These are phyloP conservation scores for Botrytis fragariae DNA, from an alignment of 2,329 filamentous ascomycete genomes.

Conservation along the genomic window DNA sequence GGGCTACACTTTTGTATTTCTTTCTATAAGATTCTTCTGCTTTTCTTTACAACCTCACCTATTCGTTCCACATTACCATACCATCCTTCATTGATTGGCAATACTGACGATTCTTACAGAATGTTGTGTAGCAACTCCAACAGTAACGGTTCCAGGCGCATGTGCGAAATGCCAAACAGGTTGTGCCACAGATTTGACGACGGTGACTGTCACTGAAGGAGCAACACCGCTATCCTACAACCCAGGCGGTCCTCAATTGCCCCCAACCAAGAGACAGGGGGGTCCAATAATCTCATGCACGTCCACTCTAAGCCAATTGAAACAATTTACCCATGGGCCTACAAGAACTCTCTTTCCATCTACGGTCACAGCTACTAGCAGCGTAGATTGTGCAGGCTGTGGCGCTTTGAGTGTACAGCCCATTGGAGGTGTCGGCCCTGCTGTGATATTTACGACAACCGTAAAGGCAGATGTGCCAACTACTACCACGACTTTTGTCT, in stretches of 20 bases:
- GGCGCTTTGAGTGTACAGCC: background rate
- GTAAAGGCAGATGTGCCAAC: conserved; percentile 5
- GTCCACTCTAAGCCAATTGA: background rate
- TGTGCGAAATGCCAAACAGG: conserved; percentile 35
- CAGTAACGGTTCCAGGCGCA: conserved; percentile 28
- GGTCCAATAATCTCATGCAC: conserved; percentile 1
- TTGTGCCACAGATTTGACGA: conserved; percentile 28
- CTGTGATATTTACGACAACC: conserved; percentile 6
- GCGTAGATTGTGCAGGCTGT: conserved; percentile 18
- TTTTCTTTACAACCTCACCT: background rate
- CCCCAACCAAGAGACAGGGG: conserved; percentile 1
- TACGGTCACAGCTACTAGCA: conserved; percentile 9
- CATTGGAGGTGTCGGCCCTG: conserved; percentile 17
- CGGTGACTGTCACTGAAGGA: conserved; percentile 10
- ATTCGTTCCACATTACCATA: background rate
- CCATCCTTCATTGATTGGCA: background rate
- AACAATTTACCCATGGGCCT: background rate
- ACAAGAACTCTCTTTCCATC: conserved; percentile 9
- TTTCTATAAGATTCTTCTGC: background rate
- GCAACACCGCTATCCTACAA: background rate
- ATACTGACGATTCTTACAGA: background rate
- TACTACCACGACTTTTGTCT: conserved; percentile 9
- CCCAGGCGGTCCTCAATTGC: conserved; percentile 5
- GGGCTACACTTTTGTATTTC: background rate
- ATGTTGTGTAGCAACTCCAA: conserved; percentile 35